Conservation (phyloP, 257 asterid species). For the Gentiana dahurica region DNA sequence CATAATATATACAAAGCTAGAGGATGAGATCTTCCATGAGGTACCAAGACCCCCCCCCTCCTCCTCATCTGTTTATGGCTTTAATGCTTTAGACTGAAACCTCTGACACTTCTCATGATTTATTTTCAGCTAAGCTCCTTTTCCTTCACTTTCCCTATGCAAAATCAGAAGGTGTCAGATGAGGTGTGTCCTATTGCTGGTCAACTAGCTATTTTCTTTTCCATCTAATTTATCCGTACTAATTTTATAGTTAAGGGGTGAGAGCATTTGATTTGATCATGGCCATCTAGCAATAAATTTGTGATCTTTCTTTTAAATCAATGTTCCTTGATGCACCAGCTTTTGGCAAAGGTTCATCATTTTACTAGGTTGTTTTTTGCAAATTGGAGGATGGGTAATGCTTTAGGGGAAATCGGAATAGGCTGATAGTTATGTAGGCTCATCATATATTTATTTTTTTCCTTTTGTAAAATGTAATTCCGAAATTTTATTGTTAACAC, state of each 20-base stretch:
- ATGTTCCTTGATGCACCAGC: no score
- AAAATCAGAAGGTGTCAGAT: conserved; percentile 40
- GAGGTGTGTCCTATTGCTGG: conserved; percentile 34
- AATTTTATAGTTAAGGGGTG: no score
- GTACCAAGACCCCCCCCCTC: conserved; percentile 18
- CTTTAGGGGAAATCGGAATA: no score
- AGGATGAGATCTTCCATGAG: conserved; percentile 66
- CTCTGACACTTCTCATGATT: conserved; percentile 13
- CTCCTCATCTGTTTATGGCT: conserved; percentile 1
- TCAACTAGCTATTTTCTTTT: conserved; percentile 11
- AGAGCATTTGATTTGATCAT: no score
- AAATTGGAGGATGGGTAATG: no score
- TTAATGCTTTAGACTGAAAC: background rate
- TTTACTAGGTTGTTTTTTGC: background rate
- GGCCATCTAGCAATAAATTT: no score
- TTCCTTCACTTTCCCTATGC: conserved; percentile 74
- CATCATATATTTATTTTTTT: no score
- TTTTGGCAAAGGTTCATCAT: background rate
- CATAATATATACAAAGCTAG: conserved; percentile 50
- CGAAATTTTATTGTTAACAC: no score
- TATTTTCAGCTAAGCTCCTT: conserved; percentile 78
- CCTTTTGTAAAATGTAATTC: no score
- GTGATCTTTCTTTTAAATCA: no score
- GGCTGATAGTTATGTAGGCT: no score
- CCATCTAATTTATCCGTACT: no score